Evolutionary conservation across 768 basidiomycete species (phyloP).

Genomic region (Hericium erinaceus): DNA sequence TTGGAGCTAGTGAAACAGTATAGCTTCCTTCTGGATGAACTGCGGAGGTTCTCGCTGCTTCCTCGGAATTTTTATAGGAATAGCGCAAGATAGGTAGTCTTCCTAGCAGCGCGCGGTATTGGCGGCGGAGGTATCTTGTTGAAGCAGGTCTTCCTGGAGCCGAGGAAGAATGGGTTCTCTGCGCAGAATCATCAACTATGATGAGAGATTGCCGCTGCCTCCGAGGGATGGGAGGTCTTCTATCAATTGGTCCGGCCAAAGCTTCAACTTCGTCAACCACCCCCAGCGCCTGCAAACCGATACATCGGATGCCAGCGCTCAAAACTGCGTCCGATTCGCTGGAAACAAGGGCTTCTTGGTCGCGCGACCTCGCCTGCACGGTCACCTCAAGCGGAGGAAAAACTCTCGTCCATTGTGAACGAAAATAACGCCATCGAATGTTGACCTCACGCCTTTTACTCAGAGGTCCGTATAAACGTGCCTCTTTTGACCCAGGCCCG

Average conservation of each 20-base stretch:
- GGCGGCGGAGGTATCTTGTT: conserved; percentile 29
- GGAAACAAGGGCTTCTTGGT: not conserved
- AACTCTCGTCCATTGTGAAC: conserved; percentile 42
- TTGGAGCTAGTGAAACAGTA: conserved; percentile 22
- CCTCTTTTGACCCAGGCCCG: conserved; percentile 48
- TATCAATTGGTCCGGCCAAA: conserved; percentile 29
- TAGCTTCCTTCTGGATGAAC: conserved; percentile 15
- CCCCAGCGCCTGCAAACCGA: conserved; percentile 34
- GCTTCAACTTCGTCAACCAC: conserved; percentile 37
- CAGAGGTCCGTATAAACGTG: conserved; percentile 49
- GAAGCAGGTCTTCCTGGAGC: conserved; percentile 3
- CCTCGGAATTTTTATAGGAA: not conserved
- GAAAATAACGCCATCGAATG: conserved; percentile 59
- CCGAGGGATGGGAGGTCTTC: conserved; percentile 6
- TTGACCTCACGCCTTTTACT: conserved; percentile 72
- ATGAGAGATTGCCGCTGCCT: not conserved
- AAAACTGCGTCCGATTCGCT: conserved; percentile 1
- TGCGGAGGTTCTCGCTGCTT: not conserved
- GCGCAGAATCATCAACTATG: no score
- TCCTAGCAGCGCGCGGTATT: conserved; percentile 52
- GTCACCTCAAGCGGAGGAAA: conserved; percentile 49
- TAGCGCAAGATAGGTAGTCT: conserved; percentile 45
- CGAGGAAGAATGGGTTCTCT: no score
- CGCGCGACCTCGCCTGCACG: conserved; percentile 6
- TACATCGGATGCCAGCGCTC: conserved; percentile 22